Base-by-base conservation (phyloP, 495 filamentous ascomycete species). In the Filosporella fistucella region DNA sequence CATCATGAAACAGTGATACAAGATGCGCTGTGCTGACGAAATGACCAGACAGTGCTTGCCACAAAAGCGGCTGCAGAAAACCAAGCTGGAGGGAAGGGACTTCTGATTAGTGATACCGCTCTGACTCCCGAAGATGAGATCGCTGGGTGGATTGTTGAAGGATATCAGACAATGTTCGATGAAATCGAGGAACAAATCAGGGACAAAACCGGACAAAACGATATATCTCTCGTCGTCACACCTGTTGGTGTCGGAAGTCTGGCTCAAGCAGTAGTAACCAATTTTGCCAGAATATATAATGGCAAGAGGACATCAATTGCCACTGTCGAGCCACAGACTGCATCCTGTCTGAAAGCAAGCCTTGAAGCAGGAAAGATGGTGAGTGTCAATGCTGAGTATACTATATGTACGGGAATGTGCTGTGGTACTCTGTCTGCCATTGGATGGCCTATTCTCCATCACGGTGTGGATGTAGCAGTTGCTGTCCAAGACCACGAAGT, bases 81-180 rank as follows among this genome's bases (percentile, higher is more conserved):
- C 17, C 61, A 0, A 57, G 51, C 2, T 7, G 18, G 35, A 16
- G 35, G 18, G 4, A 38, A 22, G 35, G 67, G 62, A 0, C 47
- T 88, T n/a, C 59, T 89, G 42, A 72, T 88, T 10, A 75, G 82
- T 65, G 84, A 87, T 57, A 79, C 73, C 8, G 71, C 78, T 1
- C 84, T 82, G 58, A 67, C 71, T 1, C 77, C 73, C 1, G 85
- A 84, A 49, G 70, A 80, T 41, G 66, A 80, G 43, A 72, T 88
- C 1, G 82, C 84, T 0, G 9, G 75, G 56, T 88, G 83, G 82
- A 81, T 88, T 22, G 78, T 85, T 1, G 81, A 87, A 12, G 85
- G 85, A 4, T 89, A 89, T 55, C 71, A 68, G 11, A 86, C 82
- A 0, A 78, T 87, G 76, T 66, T 88, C 54, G 43, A 57, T 3